These are phyloP conservation scores for Funneliformis caledonium DNA, from an alignment of 371 early-diverging fungal species.

Conservation along the genomic window DNA sequence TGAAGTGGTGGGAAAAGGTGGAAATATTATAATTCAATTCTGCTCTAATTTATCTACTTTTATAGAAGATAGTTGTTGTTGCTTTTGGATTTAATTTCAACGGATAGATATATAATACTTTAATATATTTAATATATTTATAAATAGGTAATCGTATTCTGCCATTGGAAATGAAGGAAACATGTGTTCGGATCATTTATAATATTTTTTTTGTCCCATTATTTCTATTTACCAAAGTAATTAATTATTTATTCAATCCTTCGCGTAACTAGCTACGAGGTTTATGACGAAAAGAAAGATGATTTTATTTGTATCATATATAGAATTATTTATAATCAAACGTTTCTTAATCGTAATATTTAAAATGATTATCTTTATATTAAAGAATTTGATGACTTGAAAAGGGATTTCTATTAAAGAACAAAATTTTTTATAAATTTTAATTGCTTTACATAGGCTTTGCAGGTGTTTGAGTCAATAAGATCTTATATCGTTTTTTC, in stretches of 20 bases:
- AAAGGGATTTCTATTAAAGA: too few species aligned
- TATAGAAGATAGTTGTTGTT: not conserved
- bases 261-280: not conserved
- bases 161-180: not conserved
- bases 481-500: conserved; percentile 92
- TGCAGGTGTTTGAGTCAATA: conserved; percentile 70
- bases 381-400: too few species aligned
- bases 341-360: too few species aligned
- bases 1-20: conserved; percentile 43
- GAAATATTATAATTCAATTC: conserved; percentile 23
- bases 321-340: too few species aligned
- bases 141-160: not conserved
- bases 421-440: not conserved
- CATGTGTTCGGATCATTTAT: not conserved
- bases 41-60: not conserved
- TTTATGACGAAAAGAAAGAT: not conserved
- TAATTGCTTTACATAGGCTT: not conserved
- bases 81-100: conserved; percentile 11
- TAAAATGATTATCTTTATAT: too few species aligned
- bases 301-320: not conserved
- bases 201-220: not conserved
- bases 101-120: not conserved
- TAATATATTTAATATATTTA: not conserved
- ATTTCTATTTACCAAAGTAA: not conserved
- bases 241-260: not conserved